Evolutionary conservation across 306 rosid species (phyloP).

Genomic region (Canavalia ensiformis): DNA sequence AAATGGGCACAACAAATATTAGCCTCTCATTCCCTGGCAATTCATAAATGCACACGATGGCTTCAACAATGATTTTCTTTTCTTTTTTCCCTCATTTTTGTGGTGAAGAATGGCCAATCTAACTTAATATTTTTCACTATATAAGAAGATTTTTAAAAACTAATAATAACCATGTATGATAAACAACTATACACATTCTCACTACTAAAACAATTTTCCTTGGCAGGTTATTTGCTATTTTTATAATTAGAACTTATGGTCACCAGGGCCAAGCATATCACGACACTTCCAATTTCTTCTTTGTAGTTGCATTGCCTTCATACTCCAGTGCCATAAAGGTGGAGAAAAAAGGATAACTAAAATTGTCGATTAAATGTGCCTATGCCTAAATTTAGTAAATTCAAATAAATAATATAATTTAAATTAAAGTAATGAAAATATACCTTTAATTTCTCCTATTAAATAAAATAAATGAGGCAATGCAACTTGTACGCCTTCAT

Average conservation of each 20-base stretch:
- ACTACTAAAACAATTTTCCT: background rate
- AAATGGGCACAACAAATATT: constrained; percentile 9
- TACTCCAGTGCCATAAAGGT: constrained; percentile 3
- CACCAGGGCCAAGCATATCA: background rate
- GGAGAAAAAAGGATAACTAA: background rate
- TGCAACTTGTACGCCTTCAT: constrained; percentile 29
- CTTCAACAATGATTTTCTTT: constrained; percentile 15
- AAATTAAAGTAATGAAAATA: background rate
- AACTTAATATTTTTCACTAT: background rate
- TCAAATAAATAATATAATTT: background rate
- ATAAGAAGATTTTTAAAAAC: background rate
- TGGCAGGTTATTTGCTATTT: background rate
- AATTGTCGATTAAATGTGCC: background rate
- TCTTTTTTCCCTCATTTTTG: background rate
- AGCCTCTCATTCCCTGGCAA: background rate
- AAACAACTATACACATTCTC: background rate
- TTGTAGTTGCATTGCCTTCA: constrained; percentile 9
- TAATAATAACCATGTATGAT: background rate
- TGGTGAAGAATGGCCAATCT: background rate
- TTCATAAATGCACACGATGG: background rate
- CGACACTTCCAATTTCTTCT: background rate
- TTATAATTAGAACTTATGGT: background rate
- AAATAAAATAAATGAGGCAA: background rate
- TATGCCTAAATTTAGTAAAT: background rate
- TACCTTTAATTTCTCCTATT: background rate